Base-by-base conservation (phyloP, 2,329 filamentous ascomycete species). In the Didymella keratinophila region DNA sequence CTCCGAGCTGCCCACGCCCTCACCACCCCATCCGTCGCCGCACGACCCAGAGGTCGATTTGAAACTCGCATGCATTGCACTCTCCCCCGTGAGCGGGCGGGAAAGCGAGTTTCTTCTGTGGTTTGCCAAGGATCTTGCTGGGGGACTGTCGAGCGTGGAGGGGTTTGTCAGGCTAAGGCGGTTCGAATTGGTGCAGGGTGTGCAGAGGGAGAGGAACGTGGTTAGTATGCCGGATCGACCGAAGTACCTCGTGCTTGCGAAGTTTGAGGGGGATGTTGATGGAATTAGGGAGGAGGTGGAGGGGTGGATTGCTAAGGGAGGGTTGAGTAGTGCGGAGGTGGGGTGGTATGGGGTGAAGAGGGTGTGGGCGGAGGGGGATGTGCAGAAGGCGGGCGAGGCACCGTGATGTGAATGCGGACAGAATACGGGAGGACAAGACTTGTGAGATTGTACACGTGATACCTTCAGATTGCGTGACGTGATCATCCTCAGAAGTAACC, bases 281-380 rank as follows among this genome's bases (percentile, higher is more conserved):
- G 25, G 10, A 2, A 10, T 25, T 0, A 37, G 9, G 36, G 28
- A 16, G 16, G 32, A 23, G 30, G 42, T 41, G 3, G 43, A 52
- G 41, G n/a, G 12, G 41, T 39, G n/a, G 34, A 21, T 36, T 9
- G 7, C 2, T 7, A 10, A 16, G 28, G 23, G 36, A 2, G 37
- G 30, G 20, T 8, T 21, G 48, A 28, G 11, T 4, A 14, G 18
- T 9, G 55, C 30, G 10, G 37, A 48, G 28, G 44, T 58, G 4
- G 44, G 28, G 18, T 58, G 55, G 55, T 58, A 37, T 45, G 43
- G 20, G 37, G 49, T 58, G 4, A 49, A 27, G 49, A 53, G 20
- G 55, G 49, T 49, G 21, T 58, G 55, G 55, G 20, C 1, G 2
- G 49, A 52, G 23, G 49, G 49, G 4, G 49, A 49, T 4, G 44